Conservation (phyloP, 2,329 filamentous ascomycete genomes). For the Colletotrichum sp. region DNA sequence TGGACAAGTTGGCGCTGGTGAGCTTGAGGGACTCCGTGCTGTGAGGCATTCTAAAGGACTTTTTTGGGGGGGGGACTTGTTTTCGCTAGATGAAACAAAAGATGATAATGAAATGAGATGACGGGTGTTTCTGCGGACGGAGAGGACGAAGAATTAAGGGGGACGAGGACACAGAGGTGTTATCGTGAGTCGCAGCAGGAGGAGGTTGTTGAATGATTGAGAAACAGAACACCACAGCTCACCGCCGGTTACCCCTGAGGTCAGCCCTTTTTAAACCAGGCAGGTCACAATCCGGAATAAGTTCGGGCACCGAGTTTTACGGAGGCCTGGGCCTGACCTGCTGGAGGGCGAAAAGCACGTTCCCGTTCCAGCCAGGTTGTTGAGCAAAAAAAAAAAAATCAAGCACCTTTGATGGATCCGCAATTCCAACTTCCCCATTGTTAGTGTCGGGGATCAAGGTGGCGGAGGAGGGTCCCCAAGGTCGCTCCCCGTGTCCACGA, state of each 20-base stretch:
- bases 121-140: background rate
- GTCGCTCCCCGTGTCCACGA: background rate
- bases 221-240: background rate
- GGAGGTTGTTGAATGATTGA: background rate
- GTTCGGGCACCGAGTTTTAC: slow-evolving; percentile 7
- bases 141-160: background rate
- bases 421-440: background rate
- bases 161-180: background rate
- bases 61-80: background rate
- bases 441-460: background rate
- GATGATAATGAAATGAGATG: background rate
- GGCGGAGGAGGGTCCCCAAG: background rate
- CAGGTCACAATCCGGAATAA: background rate
- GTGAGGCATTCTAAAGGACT: slow-evolving; percentile 19
- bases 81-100: background rate
- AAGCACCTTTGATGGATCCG: slow-evolving; percentile 1
- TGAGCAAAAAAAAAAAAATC: background rate
- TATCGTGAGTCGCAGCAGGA: background rate
- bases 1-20: slow-evolving; percentile 10
- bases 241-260: slow-evolving; percentile 12
- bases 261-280: background rate
- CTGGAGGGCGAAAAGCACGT: background rate
- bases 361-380: background rate
- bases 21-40: slow-evolving; percentile 20
- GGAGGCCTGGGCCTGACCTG: background rate